Percentiles rank a stretch among this genome's conserved stretches.
These are phyloP conservation scores for Cronartium quercuum DNA, from an alignment of 1,284 basidiomycete genomes.

Conservation along the genomic window DNA sequence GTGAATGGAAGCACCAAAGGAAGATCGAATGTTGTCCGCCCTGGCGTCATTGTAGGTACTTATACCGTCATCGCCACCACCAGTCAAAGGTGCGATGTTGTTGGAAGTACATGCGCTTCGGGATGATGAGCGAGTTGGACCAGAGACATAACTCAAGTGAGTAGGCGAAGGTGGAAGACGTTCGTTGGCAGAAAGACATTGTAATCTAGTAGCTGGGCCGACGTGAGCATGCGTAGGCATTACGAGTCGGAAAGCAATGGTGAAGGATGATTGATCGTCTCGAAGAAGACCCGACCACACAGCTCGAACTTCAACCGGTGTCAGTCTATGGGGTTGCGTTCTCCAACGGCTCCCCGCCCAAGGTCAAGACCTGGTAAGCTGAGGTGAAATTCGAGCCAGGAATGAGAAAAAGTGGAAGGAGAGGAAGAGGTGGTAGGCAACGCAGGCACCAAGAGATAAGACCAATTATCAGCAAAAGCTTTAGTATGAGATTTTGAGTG, in stretches of 20 bases:
- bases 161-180: neutral
- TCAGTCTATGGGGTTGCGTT: too few relatives aligned
- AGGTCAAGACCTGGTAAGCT: too few relatives aligned
- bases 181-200: neutral
- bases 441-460: neutral
- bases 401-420: neutral
- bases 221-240: neutral
- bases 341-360: too few relatives aligned
- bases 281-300: too few relatives aligned
- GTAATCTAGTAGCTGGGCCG: neutral
- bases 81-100: neutral
- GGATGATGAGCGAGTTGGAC: neutral
- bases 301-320: too few relatives aligned
- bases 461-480: too few relatives aligned
- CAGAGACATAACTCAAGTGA: neutral
- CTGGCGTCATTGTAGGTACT: neutral
- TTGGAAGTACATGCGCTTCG: neutral
- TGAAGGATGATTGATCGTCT: too few relatives aligned
- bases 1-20: neutral
- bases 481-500: too few relatives aligned
- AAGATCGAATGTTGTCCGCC: neutral
- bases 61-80: neutral
- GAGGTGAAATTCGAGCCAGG: neutral
- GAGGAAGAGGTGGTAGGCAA: neutral
- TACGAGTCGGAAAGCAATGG: neutral